Conservation (phyloP, 164 flowering plant genomes). For the Kalanchoe fedtschenkoi region DNA sequence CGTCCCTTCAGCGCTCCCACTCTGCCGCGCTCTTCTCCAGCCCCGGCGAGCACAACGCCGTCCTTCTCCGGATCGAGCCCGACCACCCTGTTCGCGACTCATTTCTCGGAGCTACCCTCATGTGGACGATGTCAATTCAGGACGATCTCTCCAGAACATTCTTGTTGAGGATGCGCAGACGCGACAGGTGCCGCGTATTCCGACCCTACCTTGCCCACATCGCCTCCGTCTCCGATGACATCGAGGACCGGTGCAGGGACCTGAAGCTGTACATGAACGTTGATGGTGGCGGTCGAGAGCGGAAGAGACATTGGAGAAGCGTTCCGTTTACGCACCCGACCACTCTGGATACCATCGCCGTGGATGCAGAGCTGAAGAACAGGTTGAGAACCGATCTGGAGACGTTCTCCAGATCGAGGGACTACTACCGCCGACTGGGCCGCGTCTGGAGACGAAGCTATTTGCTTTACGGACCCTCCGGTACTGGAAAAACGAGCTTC, state of each 20-base stretch:
- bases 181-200: constrained; percentile 36
- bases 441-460: constrained; percentile 83
- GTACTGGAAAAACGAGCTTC: constrained; percentile 80
- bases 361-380: constrained; percentile 59
- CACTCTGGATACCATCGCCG: constrained; percentile 52
- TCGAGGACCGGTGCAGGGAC: constrained; percentile 27
- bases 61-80: constrained; percentile 39
- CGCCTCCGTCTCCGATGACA: constrained; percentile 39
- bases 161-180: constrained; percentile 29
- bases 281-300: constrained; percentile 25
- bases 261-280: constrained; percentile 25
- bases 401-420: constrained; percentile 49
- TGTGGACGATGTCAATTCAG: background rate
- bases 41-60: constrained; percentile 36
- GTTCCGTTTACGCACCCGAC: constrained; percentile 66
- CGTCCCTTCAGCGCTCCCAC: constrained; percentile 60
- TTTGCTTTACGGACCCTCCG: constrained; percentile 62
- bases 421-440: constrained; percentile 63
- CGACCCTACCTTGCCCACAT: constrained; percentile 49
- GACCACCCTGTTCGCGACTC: constrained; percentile 41
- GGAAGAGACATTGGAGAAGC: constrained; percentile 66
- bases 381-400: constrained; percentile 66
- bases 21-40: constrained; percentile 59
- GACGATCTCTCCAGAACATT: constrained; percentile 13
- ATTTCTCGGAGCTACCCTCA: constrained; percentile 39